phyloP scores from a whole-genome alignment of 148 eudicot species.

The Diospyros lotus region DNA sequence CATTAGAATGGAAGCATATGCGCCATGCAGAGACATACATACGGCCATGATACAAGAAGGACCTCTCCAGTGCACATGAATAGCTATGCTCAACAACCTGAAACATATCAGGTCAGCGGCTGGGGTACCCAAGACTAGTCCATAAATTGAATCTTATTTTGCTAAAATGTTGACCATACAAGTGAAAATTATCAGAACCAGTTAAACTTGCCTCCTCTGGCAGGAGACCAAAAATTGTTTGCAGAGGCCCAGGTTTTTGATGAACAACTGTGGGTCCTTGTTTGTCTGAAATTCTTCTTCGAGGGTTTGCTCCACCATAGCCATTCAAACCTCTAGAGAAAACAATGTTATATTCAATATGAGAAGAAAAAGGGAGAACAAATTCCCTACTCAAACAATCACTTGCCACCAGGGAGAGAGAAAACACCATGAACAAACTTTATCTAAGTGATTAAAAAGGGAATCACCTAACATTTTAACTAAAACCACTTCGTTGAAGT shows the following conservation, averaged over 20 bases:
- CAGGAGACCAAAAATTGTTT: conserved; percentile 72
- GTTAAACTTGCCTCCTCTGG: conserved; percentile 66
- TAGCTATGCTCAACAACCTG: conserved; percentile 89
- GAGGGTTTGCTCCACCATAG: conserved; percentile 63
- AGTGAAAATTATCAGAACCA: conserved; percentile 6
- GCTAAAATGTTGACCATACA: background rate
- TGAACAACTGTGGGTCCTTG: conserved; percentile 71
- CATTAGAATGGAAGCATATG: conserved; percentile 96
- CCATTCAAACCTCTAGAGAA: conserved; percentile 56
- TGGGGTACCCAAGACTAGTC: background rate
- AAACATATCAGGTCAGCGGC: conserved; percentile 20
- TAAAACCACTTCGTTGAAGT: too few species aligned
- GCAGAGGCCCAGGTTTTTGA: conserved; percentile 87
- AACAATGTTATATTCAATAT: background rate
- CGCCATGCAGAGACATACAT: conserved; percentile 88
- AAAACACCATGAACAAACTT: too few species aligned
- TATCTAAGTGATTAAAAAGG: too few species aligned
- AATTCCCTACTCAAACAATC: too few species aligned
- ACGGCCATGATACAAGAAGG: conserved; percentile 94
- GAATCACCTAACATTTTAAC: too few species aligned
- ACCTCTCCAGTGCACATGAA: conserved; percentile 95
- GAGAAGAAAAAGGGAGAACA: too few species aligned
- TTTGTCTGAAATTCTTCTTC: conserved; percentile 59
- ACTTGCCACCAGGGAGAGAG: too few species aligned
- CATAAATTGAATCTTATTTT: background rate